Base-by-base conservation (phyloP, 2,329 filamentous ascomycete genomes). In the Aspergillus awamori region DNA sequence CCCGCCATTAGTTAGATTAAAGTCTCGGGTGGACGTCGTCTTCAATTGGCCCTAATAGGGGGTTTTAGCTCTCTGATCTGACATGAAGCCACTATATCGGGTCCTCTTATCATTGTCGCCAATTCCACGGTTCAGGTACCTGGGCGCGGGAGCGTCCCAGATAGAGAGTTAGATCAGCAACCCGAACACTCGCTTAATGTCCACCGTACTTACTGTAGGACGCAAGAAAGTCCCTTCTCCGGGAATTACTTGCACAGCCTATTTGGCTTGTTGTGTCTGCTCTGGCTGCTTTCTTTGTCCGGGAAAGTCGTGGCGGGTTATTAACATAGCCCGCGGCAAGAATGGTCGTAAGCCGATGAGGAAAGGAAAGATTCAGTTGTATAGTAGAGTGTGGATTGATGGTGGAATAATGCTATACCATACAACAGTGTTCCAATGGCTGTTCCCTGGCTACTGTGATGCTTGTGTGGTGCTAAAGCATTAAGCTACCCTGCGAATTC, bases 91-190 rank as follows among this genome's bases (percentile, higher is more conserved):
- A 56, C 41, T 28, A 56, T 30, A n/a, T 22, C 43, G 53, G 53
- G 39, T 33, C 41, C 43, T 47, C 39, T 56, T 56, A 56, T 56
- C 53, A 2, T 28, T 39, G n/a, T 28, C n/a, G 26, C 39, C 39
- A 22, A 45, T 47, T 56, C 41, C 53, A 47, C 15, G 53, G 53
- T 45, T 56, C 53, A 56, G 53, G 39, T 45, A 47, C 24, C 43
- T 47, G 39, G 43, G 22, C 28, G 53, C 43, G 30, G 39, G 41
- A 41, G 26, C 30, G 41, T 30, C 24, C n/a, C 38, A 30, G 24
- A 30, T 43, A 17, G 24, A 55, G 17, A 39, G 22, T 43, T 28
- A 39, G 41, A 45, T 30, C 53, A 55, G 39, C 15, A 55, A 30
- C 53, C 22, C 53, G 22, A 43, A 20, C 26, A 38, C 20, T 45